phyloP scores from a whole-genome alignment of 2,329 filamentous ascomycete species.

The Colletotrichum tropicicola region DNA sequence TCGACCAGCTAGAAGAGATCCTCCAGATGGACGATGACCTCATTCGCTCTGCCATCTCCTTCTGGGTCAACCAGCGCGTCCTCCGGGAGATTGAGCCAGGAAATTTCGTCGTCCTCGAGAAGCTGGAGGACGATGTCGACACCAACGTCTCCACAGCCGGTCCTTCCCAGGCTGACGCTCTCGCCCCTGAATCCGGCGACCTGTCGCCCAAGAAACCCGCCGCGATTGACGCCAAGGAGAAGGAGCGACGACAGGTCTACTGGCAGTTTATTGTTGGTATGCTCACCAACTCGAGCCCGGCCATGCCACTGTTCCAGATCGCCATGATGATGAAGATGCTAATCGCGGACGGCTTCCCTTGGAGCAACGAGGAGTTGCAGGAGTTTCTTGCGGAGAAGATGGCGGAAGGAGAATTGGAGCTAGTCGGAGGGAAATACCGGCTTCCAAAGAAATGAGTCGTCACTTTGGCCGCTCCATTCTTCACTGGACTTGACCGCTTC shows the following conservation, averaged over 20 bases:
- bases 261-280: slow-evolving; percentile 94
- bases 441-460: slow-evolving; percentile 63
- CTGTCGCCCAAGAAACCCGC: slow-evolving; percentile 58
- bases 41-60: slow-evolving; percentile 71
- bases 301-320: slow-evolving; percentile 84
- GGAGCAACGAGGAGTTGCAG: slow-evolving; percentile 87
- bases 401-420: slow-evolving; percentile 74
- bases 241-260: slow-evolving; percentile 72
- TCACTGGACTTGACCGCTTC: not conserved
- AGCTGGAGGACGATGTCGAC: slow-evolving; percentile 52
- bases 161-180: slow-evolving; percentile 26
- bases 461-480: not conserved
- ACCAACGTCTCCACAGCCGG: slow-evolving; percentile 43
- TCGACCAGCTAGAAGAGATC: slow-evolving; percentile 62
- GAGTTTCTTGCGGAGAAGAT: slow-evolving; percentile 85
- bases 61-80: slow-evolving; percentile 77
- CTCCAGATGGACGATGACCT: slow-evolving; percentile 81
- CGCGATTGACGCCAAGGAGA: slow-evolving; percentile 70
- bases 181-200: slow-evolving; percentile 37
- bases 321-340: slow-evolving; percentile 96
- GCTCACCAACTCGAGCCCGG: slow-evolving; percentile 86
- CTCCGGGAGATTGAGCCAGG: slow-evolving; percentile 64
- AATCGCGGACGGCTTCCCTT: slow-evolving; percentile 86
- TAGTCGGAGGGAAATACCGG: slow-evolving; percentile 76
- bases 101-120: slow-evolving; percentile 75